A percentile compares a stretch with the other conserved stretches of the same genome.
These are phyloP conservation scores for Chaetomium globosum DNA, from an alignment of 2,329 filamentous ascomycete genomes.

Conservation along the genomic window DNA sequence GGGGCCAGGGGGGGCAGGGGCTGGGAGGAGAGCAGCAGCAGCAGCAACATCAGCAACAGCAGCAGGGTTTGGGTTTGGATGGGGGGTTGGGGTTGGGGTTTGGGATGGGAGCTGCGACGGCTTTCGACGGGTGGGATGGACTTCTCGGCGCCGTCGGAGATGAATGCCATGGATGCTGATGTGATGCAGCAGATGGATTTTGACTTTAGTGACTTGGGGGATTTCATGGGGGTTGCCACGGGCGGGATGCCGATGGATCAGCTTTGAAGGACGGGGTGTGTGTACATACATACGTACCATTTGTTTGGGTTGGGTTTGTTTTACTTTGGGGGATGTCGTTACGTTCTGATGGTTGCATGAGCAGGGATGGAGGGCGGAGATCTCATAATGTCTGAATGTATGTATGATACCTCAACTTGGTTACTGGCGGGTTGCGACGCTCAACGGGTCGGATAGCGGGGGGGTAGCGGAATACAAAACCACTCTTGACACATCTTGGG, in stretches of 20 bases:
- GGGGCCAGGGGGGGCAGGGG: no score
- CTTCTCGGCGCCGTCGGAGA: slow-evolving; percentile 3
- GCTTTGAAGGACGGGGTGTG: not conserved
- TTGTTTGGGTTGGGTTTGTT: slow-evolving; percentile 6
- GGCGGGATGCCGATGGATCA: slow-evolving; percentile 28
- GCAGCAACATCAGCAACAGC: slow-evolving; percentile 5
- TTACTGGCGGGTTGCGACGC: not conserved
- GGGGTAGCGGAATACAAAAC: not conserved
- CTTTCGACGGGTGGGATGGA: slow-evolving; percentile 10
- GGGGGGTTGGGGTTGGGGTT: not conserved
- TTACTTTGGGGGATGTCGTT: not conserved
- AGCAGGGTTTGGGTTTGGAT: not conserved
- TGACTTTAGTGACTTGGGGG: slow-evolving; percentile 40
- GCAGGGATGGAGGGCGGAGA: not conserved
- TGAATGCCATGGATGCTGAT: slow-evolving; percentile 45
- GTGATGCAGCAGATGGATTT: slow-evolving; percentile 51
- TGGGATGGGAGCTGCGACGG: not conserved
- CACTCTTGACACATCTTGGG: not conserved
- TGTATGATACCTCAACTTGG: not conserved
- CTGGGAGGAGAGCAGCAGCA: not conserved
- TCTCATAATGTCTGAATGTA: not conserved
- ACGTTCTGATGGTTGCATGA: not conserved
- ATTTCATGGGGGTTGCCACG: slow-evolving; percentile 30
- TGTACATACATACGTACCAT: not conserved
- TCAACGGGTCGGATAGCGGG: not conserved